These are phyloP conservation scores for Quambalaria eucalypti DNA, from an alignment of 1,284 basidiomycete genomes.

Conservation along the genomic window DNA sequence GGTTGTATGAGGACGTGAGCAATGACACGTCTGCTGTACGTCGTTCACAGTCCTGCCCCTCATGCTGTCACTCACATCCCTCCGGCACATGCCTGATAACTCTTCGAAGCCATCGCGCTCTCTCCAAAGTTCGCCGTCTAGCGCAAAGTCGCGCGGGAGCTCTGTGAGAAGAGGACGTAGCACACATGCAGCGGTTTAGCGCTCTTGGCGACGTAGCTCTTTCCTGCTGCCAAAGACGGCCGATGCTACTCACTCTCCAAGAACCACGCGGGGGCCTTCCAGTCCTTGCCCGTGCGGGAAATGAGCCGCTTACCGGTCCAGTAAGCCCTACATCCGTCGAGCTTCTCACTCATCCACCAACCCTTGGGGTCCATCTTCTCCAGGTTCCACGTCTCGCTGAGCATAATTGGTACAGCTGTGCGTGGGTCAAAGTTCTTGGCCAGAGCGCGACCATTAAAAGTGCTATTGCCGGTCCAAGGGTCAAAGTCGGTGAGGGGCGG, in stretches of 20 bases:
- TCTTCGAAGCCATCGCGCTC: constrained; percentile 9
- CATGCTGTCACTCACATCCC: background rate
- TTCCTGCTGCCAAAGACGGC: constrained; percentile 8
- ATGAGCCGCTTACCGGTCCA: constrained; percentile 56
- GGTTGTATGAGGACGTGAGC: background rate
- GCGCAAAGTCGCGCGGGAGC: constrained; percentile 55
- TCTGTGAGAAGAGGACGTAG: constrained; percentile 17
- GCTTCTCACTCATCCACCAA: constrained; percentile 62
- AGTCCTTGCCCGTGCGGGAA: constrained; percentile 56
- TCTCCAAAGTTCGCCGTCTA: constrained; percentile 53
- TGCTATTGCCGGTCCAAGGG: background rate
- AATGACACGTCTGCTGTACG: no score
- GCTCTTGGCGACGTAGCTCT: constrained; percentile 2
- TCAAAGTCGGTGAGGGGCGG: background rate
- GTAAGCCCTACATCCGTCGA: constrained; percentile 50
- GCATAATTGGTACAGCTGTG: background rate
- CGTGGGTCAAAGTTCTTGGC: background rate
- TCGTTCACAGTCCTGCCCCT: background rate
- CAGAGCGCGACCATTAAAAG: background rate
- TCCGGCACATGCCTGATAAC: constrained; percentile 4
- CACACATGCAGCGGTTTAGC: constrained; percentile 3
- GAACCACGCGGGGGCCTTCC: constrained; percentile 57
- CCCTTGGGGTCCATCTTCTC: constrained; percentile 56
- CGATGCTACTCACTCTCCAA: constrained; percentile 48
- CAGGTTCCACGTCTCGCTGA: constrained; percentile 51